Evolutionary conservation across 2,329 filamentous ascomycete species (phyloP).

Genomic region (Corniculantispora saksenae): DNA sequence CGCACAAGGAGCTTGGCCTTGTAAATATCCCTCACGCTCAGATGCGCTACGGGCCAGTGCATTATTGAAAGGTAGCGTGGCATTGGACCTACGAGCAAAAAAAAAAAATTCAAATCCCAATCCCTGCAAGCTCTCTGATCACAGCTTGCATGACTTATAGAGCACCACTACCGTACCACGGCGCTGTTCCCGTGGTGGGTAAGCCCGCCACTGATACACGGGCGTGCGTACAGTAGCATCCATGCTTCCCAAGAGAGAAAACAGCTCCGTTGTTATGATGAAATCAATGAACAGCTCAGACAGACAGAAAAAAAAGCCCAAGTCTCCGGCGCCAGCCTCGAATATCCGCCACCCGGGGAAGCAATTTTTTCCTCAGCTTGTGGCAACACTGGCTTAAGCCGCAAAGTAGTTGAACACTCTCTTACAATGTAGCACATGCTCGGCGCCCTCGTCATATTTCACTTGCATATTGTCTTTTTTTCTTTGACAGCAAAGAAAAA

Average conservation of each 20-base stretch:
- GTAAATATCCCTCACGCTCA: neutral
- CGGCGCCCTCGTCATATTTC: neutral
- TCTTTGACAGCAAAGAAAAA: neutral
- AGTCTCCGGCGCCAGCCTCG: conserved; percentile 1
- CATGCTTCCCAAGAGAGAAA: neutral
- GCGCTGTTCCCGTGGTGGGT: neutral
- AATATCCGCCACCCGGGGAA: too few species aligned
- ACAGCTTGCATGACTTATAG: neutral
- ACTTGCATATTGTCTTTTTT: neutral
- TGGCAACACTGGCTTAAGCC: neutral
- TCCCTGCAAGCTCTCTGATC: neutral
- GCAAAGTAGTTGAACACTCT: neutral
- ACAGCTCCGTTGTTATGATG: neutral
- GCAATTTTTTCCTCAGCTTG: neutral
- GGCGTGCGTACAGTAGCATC: neutral
- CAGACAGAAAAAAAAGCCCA: neutral
- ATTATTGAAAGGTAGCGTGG: neutral
- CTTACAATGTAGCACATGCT: neutral
- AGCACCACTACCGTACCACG: neutral
- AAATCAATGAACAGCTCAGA: neutral
- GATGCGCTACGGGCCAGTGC: neutral
- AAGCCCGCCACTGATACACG: neutral
- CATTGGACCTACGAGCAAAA: too few species aligned
- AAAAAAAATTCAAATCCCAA: neutral
- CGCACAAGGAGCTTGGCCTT: neutral